Evolutionary conservation across 164 flowering plant genomes (phyloP).

Genomic region (Vitis amurensis): DNA sequence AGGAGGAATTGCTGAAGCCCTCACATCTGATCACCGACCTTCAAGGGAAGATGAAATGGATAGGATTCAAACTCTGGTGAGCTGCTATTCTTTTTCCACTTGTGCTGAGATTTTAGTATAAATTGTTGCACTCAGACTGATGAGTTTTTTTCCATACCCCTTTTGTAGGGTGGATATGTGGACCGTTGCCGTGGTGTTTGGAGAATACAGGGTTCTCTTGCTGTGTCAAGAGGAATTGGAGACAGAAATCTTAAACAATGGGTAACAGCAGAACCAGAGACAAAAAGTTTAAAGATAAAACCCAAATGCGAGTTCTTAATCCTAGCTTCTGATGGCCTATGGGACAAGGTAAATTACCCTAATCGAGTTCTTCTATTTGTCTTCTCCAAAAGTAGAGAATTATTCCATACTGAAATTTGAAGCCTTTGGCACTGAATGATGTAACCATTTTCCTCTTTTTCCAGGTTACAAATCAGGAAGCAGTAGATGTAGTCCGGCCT

Average conservation of each 20-base stretch:
- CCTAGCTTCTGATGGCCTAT: conserved; percentile 88
- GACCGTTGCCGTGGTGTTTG: conserved; percentile 68
- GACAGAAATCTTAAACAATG: conserved; percentile 70
- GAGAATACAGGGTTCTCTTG: conserved; percentile 87
- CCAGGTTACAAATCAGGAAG: conserved; percentile 87
- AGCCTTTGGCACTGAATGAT: not conserved
- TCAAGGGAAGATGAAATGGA: conserved; percentile 62
- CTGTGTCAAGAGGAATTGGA: conserved; percentile 87
- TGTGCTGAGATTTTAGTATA: not conserved
- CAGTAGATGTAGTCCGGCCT: conserved; percentile 62
- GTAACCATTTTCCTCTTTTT: conserved; percentile 1
- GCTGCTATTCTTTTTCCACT: conserved; percentile 1
- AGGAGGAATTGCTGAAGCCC: conserved; percentile 74
- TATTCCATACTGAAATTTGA: no score
- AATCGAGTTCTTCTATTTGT: no score
- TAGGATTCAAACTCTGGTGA: conserved; percentile 63
- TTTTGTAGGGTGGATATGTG: conserved; percentile 81
- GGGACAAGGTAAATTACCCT: conserved; percentile 71
- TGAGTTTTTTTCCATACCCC: not conserved
- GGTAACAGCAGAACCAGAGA: conserved; percentile 81
- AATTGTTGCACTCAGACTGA: conserved; percentile 8
- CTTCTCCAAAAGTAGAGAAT: no score
- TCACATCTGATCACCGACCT: conserved; percentile 78
- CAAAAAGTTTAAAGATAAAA: conserved; percentile 36
- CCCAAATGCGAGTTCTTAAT: conserved; percentile 71